A percentile compares a stretch with the other conserved stretches of the same genome.
Evolutionary conservation across 805 yeast species (phyloP).

Genomic region (Saturnispora halmiae): DNA sequence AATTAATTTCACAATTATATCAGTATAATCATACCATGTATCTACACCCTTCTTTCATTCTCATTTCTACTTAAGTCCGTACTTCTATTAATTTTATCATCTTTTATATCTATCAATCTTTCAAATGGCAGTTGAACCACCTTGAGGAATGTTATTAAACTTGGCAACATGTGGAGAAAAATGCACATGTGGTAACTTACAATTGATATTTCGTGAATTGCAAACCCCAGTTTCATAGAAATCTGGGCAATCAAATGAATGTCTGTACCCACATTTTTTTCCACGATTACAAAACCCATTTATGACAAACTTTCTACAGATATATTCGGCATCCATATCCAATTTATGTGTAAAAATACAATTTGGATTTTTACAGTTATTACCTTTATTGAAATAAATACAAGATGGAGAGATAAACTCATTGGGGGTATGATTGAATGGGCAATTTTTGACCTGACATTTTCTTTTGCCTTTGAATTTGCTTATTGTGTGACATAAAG

Average conservation of each 20-base stretch:
- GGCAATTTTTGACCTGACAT: conserved; percentile 44
- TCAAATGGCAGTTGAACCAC: too few relatives aligned
- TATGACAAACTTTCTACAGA: conserved; percentile 60
- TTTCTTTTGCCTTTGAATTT: conserved; percentile 29
- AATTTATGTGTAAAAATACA: conserved; percentile 46
- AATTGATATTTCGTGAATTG: too few relatives aligned
- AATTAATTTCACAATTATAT: background rate
- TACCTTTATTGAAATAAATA: conserved; percentile 35
- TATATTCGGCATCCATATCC: conserved; percentile 28
- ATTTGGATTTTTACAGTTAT: conserved; percentile 37
- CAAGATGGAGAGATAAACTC: conserved; percentile 59
- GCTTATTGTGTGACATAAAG: conserved; percentile 44
- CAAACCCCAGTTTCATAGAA: conserved; percentile 44
- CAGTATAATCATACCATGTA: background rate
- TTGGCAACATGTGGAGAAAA: too few relatives aligned
- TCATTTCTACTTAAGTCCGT: background rate
- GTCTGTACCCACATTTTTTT: conserved; percentile 44
- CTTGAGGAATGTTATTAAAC: too few relatives aligned
- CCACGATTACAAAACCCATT: conserved; percentile 66
- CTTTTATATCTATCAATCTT: too few relatives aligned
- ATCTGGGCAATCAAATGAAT: conserved; percentile 62
- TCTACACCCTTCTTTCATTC: background rate
- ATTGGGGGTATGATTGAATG: conserved; percentile 45
- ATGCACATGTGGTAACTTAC: too few relatives aligned
- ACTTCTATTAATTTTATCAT: too few relatives aligned